Percentiles rank a stretch among this genome's conserved stretches.
phyloP scores from a whole-genome alignment of 352 stramenopile species.

The Phytophthora sansomeana region DNA sequence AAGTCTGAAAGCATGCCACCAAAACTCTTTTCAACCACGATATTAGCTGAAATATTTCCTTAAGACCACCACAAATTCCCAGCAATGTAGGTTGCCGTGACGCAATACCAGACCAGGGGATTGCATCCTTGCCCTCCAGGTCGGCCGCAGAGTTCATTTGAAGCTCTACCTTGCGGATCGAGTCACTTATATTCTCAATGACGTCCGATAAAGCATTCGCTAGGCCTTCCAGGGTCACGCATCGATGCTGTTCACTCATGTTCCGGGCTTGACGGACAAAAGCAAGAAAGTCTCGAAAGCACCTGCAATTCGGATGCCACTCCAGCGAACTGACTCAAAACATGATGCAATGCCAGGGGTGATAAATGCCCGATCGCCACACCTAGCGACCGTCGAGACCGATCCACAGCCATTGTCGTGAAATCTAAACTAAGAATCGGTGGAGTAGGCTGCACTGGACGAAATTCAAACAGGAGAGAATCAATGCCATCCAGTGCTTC shows the following conservation, averaged over 20 bases:
- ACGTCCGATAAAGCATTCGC: conserved; percentile 51
- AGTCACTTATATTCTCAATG: conserved; percentile 29
- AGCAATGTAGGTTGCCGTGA: conserved; percentile 53
- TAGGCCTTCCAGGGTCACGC: conserved; percentile 58
- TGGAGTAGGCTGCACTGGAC: conserved; percentile 4
- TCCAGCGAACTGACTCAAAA: conserved; percentile 42
- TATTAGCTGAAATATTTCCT: conserved; percentile 52
- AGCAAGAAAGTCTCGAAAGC: conserved; percentile 50
- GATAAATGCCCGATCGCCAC: conserved; percentile 63
- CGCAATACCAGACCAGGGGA: conserved; percentile 35
- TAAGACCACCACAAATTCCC: conserved; percentile 47
- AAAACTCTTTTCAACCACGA: conserved; percentile 53
- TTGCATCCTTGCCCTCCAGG: conserved; percentile 13
- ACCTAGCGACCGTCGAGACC: conserved; percentile 31
- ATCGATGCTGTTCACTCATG: conserved; percentile 28
- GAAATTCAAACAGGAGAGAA: conserved; percentile 61
- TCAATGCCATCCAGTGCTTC: conserved; percentile 61
- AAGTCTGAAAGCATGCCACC: conserved; percentile 39
- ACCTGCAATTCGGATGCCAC: conserved; percentile 58
- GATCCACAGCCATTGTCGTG: conserved; percentile 24
- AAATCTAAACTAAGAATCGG: conserved; percentile 52
- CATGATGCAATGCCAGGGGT: conserved; percentile 41
- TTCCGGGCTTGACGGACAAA: conserved; percentile 30
- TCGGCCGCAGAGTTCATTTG: conserved; percentile 3
- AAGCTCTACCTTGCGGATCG: conserved; percentile 37